Percentiles rank a stretch among this genome's conserved stretches.
Conservation (phyloP, 257 asterid species). For the Petunia axillaris region DNA sequence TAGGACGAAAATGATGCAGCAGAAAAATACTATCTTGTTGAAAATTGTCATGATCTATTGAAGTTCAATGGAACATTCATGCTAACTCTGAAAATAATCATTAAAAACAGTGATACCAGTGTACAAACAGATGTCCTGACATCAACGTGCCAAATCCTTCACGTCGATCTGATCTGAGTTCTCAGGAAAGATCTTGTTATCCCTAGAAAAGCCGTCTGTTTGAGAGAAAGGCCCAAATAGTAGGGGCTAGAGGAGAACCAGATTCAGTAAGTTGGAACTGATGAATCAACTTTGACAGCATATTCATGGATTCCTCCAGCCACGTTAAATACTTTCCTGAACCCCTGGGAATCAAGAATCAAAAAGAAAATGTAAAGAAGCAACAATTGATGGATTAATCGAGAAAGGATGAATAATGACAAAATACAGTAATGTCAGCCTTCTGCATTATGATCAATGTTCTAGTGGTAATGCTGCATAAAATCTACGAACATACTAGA, state of each 20-base stretch:
- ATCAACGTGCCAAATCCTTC: background rate
- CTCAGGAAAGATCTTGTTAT: background rate
- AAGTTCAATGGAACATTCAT: slow-evolving; percentile 6
- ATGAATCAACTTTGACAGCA: slow-evolving; percentile 76
- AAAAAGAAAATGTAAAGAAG: slow-evolving; percentile 10
- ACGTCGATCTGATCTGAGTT: background rate
- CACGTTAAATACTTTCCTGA: slow-evolving; percentile 76
- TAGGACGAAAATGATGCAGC: background rate
- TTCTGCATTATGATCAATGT: background rate
- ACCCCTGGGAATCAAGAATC: slow-evolving; percentile 62
- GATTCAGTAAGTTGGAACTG: slow-evolving; percentile 78
- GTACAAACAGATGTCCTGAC: background rate
- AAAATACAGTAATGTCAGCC: background rate
- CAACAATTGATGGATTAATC: background rate
- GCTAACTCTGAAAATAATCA: background rate
- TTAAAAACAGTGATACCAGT: background rate
- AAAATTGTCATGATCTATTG: background rate
- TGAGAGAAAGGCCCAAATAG: background rate
- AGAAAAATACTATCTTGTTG: background rate
- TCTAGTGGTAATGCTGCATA: background rate
- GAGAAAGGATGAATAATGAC: background rate
- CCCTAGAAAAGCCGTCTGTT: background rate
- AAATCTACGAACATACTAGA: slow-evolving; percentile 11
- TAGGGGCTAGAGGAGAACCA: background rate
- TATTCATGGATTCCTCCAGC: slow-evolving; percentile 91